phyloP scores from a whole-genome alignment of 2,329 filamentous ascomycete species.

The Colletotrichum gloeosporioides region DNA sequence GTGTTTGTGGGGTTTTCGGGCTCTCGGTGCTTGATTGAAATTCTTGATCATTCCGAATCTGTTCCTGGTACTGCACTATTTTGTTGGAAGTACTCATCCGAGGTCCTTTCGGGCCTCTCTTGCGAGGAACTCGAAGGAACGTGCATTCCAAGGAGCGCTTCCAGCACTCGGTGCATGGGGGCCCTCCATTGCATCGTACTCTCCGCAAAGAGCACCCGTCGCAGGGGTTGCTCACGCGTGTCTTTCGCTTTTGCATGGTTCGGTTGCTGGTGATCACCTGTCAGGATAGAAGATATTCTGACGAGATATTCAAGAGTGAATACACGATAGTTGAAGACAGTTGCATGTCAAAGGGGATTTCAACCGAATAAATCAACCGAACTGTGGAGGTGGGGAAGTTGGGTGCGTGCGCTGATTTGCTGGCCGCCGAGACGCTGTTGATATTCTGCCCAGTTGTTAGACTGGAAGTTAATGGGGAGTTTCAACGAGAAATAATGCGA shows the following conservation, averaged over 20 bases:
- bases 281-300: neutral
- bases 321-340: neutral
- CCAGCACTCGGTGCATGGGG: neutral
- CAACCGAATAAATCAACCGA: neutral
- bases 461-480: neutral
- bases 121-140: neutral
- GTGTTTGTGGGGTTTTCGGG: neutral
- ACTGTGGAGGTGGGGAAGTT: neutral
- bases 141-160: neutral
- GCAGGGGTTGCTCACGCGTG: neutral
- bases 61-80: neutral
- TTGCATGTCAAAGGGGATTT: neutral
- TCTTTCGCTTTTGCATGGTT: neutral
- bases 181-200: neutral
- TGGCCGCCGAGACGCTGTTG: neutral
- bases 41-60: neutral
- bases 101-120: neutral
- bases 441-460: neutral
- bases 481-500: neutral
- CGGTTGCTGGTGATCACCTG: neutral
- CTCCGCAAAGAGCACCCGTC: neutral
- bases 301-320: neutral
- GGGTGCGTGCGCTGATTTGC: neutral
- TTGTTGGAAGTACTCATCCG: neutral
- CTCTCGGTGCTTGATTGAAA: neutral